These are phyloP conservation scores for Coemansia sp. DNA, from an alignment of 192 early-diverging fungal genomes.

Conservation along the genomic window DNA sequence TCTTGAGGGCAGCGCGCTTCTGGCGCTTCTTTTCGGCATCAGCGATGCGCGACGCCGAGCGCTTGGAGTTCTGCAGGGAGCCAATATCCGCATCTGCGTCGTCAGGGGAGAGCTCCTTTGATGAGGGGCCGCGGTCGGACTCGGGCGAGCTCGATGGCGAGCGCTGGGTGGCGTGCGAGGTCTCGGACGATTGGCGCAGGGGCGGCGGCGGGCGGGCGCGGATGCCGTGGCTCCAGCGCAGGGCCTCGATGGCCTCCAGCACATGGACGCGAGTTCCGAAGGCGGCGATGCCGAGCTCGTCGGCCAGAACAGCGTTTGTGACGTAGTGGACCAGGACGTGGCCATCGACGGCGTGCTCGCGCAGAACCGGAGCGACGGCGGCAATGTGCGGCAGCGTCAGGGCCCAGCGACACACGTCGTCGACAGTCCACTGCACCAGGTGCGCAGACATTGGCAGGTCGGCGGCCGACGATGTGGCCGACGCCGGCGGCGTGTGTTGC, in stretches of 20 bases:
- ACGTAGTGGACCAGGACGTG: slow-evolving; percentile 52
- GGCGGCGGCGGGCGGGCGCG: slow-evolving; percentile 18
- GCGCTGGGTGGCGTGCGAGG: slow-evolving; percentile 7
- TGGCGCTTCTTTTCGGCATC: slow-evolving; percentile 56
- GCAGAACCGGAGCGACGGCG: slow-evolving; percentile 24
- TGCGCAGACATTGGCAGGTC: slow-evolving; percentile 8
- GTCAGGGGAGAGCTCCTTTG: slow-evolving; percentile 35
- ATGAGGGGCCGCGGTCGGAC: slow-evolving; percentile 18
- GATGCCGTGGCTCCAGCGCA: slow-evolving; percentile 41
- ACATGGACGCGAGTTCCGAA: slow-evolving; percentile 52
- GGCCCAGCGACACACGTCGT: slow-evolving; percentile 46
- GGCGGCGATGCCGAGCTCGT: slow-evolving; percentile 51
- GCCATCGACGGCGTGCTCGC: slow-evolving; percentile 51
- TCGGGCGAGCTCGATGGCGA: slow-evolving; percentile 21
- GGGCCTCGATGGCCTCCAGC: slow-evolving; percentile 52
- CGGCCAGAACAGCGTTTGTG: slow-evolving; percentile 49
- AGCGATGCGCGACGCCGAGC: slow-evolving; percentile 52
- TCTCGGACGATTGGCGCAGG: slow-evolving; percentile 11
- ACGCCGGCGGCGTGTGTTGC: slow-evolving; percentile 11
- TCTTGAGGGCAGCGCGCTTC: slow-evolving; percentile 55
- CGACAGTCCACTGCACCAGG: slow-evolving; percentile 41
- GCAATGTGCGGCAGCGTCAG: slow-evolving; percentile 24
- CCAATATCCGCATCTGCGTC: neutral
- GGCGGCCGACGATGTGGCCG: slow-evolving; percentile 7
- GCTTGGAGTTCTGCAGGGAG: slow-evolving; percentile 23